phyloP scores from a whole-genome alignment of 2,329 filamentous ascomycete species.

The Ophidiomyces ophidiicola region DNA sequence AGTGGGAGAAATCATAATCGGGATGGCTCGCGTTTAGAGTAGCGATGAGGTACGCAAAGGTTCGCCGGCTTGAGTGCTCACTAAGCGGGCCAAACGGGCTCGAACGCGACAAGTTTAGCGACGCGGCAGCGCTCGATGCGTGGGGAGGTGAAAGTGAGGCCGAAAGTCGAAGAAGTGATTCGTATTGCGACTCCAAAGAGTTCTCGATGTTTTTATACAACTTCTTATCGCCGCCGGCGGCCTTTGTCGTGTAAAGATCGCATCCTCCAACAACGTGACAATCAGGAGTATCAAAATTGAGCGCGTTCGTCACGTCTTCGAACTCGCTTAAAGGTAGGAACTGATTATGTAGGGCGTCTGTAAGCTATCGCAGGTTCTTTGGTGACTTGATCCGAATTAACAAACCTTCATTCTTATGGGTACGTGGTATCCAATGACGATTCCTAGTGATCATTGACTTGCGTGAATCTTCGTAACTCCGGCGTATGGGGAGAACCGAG shows the following conservation, averaged over 20 bases:
- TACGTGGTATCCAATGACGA: neutral
- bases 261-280: constrained; percentile 86
- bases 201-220: constrained; percentile 91
- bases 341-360: constrained; percentile 39
- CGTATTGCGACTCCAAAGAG: constrained; percentile 81
- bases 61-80: constrained; percentile 76
- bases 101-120: constrained; percentile 65
- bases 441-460: neutral
- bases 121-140: constrained; percentile 52
- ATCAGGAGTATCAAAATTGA: constrained; percentile 92
- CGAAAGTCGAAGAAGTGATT: constrained; percentile 72
- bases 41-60: constrained; percentile 90
- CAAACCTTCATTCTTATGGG: constrained; percentile 11
- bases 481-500: too few species aligned
- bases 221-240: constrained; percentile 90
- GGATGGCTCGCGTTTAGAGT: constrained; percentile 91
- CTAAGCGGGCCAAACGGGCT: constrained; percentile 87
- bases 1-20: constrained; percentile 94
- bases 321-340: constrained; percentile 86
- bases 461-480: neutral
- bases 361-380: constrained; percentile 1
- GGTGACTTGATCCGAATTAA: neutral
- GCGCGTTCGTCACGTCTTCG: constrained; percentile 77
- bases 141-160: constrained; percentile 78
- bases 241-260: constrained; percentile 95